A percentile compares a stretch with the other conserved stretches of the same genome.
Evolutionary conservation across 371 early-diverging fungal genomes (phyloP).

Genomic region (Apophysomyces variabilis): DNA sequence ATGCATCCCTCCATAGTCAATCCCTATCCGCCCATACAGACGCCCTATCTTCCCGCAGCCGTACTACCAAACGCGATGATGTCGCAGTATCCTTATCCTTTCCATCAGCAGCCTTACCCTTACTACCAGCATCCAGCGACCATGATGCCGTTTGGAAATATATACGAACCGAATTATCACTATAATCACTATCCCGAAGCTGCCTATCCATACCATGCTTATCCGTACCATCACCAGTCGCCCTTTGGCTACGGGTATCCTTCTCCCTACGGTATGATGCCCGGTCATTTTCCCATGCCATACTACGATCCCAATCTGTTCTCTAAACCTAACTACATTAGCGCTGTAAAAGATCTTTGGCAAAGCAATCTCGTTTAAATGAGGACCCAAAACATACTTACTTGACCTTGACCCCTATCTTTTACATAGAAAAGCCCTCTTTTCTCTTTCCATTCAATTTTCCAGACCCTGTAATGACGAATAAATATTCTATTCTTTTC

Average conservation of each 20-base stretch:
- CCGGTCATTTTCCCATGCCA: not conserved
- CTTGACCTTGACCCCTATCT: too few relatives aligned
- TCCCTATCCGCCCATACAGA: not conserved
- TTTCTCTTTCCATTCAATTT: too few relatives aligned
- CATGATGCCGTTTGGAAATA: conserved; percentile 1
- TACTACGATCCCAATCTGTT: not conserved
- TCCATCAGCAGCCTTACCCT: not conserved
- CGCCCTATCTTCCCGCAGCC: not conserved
- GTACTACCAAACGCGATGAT: not conserved
- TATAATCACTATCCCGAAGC: not conserved
- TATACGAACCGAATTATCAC: not conserved
- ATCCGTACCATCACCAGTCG: not conserved
- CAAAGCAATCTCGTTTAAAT: not conserved
- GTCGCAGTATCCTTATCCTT: not conserved
- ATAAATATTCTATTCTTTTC: too few relatives aligned
- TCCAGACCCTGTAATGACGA: too few relatives aligned
- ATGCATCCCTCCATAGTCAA: too few relatives aligned
- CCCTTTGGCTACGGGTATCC: not conserved
- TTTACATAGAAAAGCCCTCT: too few relatives aligned
- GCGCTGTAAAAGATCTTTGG: conserved; percentile 3
- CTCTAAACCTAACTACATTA: not conserved
- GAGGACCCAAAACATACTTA: not conserved
- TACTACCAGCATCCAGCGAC: not conserved
- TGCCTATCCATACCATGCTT: not conserved
- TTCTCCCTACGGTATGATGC: not conserved